Conservation (phyloP, 2,329 filamentous ascomycete species). For the Akanthomyces muscarius region DNA sequence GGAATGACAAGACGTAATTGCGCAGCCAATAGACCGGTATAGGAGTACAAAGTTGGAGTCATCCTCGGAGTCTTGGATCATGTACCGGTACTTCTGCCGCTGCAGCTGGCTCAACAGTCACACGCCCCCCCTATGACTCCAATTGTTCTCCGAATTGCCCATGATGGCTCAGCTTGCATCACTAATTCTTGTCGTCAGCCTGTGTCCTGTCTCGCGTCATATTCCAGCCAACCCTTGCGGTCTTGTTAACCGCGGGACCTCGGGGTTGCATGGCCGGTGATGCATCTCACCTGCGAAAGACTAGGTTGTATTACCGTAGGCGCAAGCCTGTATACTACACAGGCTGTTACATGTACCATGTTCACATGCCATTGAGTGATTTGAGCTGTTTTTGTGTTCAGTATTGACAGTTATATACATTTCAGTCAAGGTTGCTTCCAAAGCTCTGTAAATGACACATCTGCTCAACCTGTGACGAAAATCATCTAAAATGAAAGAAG, state of each 20-base stretch:
- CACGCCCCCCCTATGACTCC: not conserved
- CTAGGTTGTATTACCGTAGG: too few relatives aligned
- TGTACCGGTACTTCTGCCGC: conserved; percentile 5
- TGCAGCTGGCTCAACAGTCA: not conserved
- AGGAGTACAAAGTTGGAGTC: conserved; percentile 10
- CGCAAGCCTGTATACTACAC: not conserved
- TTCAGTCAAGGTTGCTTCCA: not conserved
- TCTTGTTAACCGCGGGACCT: not conserved
- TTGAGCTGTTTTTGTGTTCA: not conserved
- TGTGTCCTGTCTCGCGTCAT: conserved; percentile 9
- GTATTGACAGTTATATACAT: not conserved
- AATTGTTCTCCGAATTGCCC: not conserved
- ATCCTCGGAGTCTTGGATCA: not conserved
- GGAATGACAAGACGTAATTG: not conserved
- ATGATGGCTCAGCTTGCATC: not conserved
- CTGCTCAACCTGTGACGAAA: too few relatives aligned
- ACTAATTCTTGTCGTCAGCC: not conserved
- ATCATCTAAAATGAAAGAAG: too few relatives aligned
- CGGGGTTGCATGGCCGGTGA: not conserved
- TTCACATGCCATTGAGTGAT: not conserved
- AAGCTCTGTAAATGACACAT: not conserved
- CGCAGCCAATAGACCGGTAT: not conserved
- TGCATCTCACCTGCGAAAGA: not conserved
- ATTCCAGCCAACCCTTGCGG: not conserved
- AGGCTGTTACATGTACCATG: not conserved